These are phyloP conservation scores for Moniliella sp. DNA, from an alignment of 1,284 basidiomycete species.

Conservation along the genomic window DNA sequence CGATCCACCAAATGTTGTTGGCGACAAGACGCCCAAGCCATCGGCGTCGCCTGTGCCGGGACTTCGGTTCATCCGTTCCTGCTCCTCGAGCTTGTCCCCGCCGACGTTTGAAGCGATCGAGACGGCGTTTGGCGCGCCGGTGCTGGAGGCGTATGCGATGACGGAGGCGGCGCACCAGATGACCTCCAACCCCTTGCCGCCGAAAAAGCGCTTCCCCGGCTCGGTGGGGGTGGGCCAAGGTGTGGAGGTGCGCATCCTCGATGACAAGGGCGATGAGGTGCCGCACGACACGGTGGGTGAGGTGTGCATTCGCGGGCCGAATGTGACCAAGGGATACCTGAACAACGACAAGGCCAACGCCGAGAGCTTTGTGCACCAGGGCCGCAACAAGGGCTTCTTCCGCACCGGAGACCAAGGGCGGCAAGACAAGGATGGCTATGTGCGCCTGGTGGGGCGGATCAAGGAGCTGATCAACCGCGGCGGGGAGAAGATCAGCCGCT, in stretches of 20 bases:
- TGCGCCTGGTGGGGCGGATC: constrained; percentile 37
- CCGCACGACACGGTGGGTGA: constrained; percentile 32
- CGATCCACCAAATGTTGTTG: constrained; percentile 39
- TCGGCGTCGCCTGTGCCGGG: constrained; percentile 33
- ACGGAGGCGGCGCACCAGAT: constrained; percentile 38
- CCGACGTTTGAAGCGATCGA: constrained; percentile 36
- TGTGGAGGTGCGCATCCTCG: constrained; percentile 37
- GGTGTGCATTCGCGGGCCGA: constrained; percentile 35
- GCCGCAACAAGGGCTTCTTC: constrained; percentile 35
- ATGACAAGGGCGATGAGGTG: constrained; percentile 33
- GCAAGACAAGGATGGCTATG: constrained; percentile 44
- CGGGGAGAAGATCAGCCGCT: constrained; percentile 49
- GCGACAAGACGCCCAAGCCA: constrained; percentile 32
- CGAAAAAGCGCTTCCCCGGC: constrained; percentile 35
- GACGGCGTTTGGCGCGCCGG: constrained; percentile 37
- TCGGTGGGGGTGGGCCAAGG: constrained; percentile 38
- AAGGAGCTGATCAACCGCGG: constrained; percentile 36
- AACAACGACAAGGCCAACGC: constrained; percentile 36
- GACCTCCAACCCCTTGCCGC: constrained; percentile 35
- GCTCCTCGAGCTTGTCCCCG: constrained; percentile 37
- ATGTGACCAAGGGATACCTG: constrained; percentile 36
- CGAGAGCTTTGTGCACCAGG: constrained; percentile 23
- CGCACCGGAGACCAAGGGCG: constrained; percentile 48
- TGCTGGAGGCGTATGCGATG: constrained; percentile 38
- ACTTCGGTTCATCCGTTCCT: constrained; percentile 39